Conservation (phyloP, 73 alveolate genomes). For the Paramecium biaurelia region DNA sequence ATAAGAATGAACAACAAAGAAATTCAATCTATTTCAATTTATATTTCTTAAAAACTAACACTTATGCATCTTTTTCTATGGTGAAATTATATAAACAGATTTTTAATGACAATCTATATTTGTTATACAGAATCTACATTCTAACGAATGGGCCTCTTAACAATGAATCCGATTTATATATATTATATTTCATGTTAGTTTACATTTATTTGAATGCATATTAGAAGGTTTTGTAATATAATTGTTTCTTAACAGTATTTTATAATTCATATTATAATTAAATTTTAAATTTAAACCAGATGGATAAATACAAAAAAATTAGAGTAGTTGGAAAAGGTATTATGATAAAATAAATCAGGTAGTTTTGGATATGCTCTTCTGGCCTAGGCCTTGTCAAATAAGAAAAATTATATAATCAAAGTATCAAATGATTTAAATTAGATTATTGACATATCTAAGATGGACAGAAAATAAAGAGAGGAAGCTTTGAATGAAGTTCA, state of each 20-base stretch:
- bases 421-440: background rate
- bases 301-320: constrained; percentile 69
- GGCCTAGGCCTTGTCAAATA: constrained; percentile 77
- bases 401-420: constrained; percentile 82
- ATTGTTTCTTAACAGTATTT: background rate
- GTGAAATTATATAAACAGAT: background rate
- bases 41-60: no score
- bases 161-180: background rate
- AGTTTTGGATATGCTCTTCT: constrained; percentile 93
- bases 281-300: background rate
- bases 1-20: background rate
- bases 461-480: constrained; percentile 86
- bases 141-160: background rate
- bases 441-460: constrained; percentile 84
- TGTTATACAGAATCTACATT: background rate
- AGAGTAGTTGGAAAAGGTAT: constrained; percentile 86
- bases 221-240: background rate
- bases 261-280: background rate
- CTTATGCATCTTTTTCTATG: background rate
- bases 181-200: background rate
- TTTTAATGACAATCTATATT: background rate
- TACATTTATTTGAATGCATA: background rate
- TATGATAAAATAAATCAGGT: constrained; percentile 59
- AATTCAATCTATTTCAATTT: background rate
- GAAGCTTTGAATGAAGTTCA: constrained; percentile 91